These are phyloP conservation scores for Lentinus brumalis DNA, from an alignment of 768 basidiomycete species.

Conservation along the genomic window DNA sequence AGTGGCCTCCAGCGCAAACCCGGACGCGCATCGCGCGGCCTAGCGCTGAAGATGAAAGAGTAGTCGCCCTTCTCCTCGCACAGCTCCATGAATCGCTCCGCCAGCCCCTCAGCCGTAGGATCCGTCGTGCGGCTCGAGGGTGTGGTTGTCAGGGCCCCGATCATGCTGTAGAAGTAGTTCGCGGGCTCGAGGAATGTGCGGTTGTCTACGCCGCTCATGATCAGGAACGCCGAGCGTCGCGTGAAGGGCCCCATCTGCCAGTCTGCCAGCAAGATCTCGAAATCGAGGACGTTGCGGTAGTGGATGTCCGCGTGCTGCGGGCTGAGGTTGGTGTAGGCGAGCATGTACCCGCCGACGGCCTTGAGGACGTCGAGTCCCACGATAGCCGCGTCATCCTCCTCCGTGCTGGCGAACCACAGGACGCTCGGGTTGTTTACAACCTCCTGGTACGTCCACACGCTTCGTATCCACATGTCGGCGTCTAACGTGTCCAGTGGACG, in stretches of 20 bases:
- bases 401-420: slow-evolving; percentile 11
- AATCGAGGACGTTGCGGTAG: slow-evolving; percentile 20
- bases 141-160: slow-evolving; percentile 18
- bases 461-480: slow-evolving; percentile 24
- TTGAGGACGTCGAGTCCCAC: slow-evolving; percentile 6
- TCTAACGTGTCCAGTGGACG: slow-evolving; percentile 18
- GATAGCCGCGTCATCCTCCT: not conserved
- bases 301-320: not conserved
- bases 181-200: slow-evolving; percentile 4
- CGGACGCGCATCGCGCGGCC: slow-evolving; percentile 9
- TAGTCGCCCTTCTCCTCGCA: slow-evolving; percentile 27
- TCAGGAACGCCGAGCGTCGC: slow-evolving; percentile 19
- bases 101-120: slow-evolving; percentile 17
- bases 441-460: slow-evolving; percentile 26
- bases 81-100: slow-evolving; percentile 20
- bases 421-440: slow-evolving; percentile 16
- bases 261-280: slow-evolving; percentile 20
- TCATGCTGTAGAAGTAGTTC: slow-evolving; percentile 26
- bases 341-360: slow-evolving; percentile 13
- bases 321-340: not conserved
- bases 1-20: slow-evolving; percentile 14
- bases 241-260: slow-evolving; percentile 8
- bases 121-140: slow-evolving; percentile 14
- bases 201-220: slow-evolving; percentile 15
- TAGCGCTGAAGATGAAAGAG: slow-evolving; percentile 23